These are phyloP conservation scores for Telopea speciosissima DNA, from an alignment of 177 flowering plant species.

Conservation along the genomic window DNA sequence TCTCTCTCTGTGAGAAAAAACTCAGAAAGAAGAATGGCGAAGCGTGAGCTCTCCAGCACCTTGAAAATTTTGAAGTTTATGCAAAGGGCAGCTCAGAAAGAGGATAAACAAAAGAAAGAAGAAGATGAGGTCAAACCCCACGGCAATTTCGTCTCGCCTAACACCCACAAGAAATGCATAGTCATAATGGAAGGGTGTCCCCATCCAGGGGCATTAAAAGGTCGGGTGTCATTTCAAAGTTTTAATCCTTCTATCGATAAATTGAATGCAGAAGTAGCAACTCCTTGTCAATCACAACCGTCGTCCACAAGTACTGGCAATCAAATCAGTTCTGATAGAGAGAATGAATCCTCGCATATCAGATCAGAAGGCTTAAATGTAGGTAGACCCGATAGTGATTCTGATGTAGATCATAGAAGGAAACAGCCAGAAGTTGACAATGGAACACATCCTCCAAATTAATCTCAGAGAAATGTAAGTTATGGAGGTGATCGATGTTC, in stretches of 20 bases:
- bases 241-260: no score
- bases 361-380: no score
- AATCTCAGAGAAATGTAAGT: conserved; percentile 28
- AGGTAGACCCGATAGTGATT: no score
- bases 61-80: conserved; percentile 75
- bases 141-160: conserved; percentile 27
- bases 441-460: conserved; percentile 34
- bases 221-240: no score
- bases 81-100: conserved; percentile 64
- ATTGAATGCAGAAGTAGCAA: conserved; percentile 51
- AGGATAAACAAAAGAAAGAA: conserved; percentile 46
- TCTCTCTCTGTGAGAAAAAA: no score
- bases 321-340: conserved; percentile 32
- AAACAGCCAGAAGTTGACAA: no score
- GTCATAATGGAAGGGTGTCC: no score
- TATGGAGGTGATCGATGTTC: conserved; percentile 22
- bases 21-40: conserved; percentile 32
- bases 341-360: no score
- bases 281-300: conserved; percentile 24
- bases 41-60: conserved; percentile 72
- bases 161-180: conserved; percentile 46
- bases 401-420: no score
- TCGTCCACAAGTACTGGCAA: conserved; percentile 32
- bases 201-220: no score
- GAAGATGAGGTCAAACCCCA: conserved; percentile 40